These are phyloP conservation scores for Suhomyces choctaworum DNA, from an alignment of 1,139 yeast species.

Conservation along the genomic window DNA sequence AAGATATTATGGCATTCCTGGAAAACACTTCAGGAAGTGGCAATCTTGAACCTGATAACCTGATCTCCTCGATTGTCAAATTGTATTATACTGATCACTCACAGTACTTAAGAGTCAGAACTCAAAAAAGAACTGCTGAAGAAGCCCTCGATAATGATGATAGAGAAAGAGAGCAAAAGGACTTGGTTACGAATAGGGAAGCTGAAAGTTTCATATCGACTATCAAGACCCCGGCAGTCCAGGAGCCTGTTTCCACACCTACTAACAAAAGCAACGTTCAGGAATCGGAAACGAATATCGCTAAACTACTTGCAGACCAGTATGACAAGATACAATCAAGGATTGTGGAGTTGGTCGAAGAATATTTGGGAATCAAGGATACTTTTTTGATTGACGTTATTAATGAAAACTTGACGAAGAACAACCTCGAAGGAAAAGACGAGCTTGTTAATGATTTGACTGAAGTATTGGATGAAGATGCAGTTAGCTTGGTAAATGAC, in stretches of 20 bases:
- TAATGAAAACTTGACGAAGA: constrained; percentile 33
- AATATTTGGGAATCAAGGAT: constrained; percentile 54
- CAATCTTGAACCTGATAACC: constrained; percentile 1
- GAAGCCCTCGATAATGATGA: constrained; percentile 36
- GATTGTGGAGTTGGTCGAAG: constrained; percentile 47
- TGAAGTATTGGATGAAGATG: constrained; percentile 60
- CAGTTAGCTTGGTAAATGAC: constrained; percentile 44
- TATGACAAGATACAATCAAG: constrained; percentile 27
- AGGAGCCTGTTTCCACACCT: background rate
- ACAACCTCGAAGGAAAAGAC: constrained; percentile 28
- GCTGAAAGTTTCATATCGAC: constrained; percentile 22
- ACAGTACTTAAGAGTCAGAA: constrained; percentile 39
- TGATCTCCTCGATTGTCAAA: constrained; percentile 9
- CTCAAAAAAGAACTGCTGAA: constrained; percentile 32
- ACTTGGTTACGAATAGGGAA: constrained; percentile 14
- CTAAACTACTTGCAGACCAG: constrained; percentile 18
- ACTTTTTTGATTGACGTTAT: constrained; percentile 50
- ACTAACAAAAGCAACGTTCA: background rate
- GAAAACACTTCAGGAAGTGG: background rate
- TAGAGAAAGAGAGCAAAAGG: constrained; percentile 25
- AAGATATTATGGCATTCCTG: constrained; percentile 24
- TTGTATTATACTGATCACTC: constrained; percentile 38
- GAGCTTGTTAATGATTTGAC: constrained; percentile 44
- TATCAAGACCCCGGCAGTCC: constrained; percentile 6
- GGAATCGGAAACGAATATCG: constrained; percentile 9